Percentiles rank a stretch among this genome's conserved stretches.
Evolutionary conservation across 176 grass and related monocot species (phyloP).

Genomic region (Oryza longistaminata): DNA sequence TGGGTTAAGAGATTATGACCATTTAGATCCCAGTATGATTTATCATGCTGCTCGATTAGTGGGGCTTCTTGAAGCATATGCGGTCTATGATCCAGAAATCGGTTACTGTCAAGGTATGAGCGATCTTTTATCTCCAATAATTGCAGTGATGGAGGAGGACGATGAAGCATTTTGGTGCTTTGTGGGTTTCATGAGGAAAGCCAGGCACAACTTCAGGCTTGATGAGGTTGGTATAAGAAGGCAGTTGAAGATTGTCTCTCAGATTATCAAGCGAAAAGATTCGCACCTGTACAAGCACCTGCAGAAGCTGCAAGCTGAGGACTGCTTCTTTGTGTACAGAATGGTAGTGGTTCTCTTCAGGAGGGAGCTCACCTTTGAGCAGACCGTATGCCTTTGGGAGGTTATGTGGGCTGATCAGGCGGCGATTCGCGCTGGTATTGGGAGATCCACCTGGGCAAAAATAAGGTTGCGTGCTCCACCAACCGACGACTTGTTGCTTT

Average conservation of each 20-base stretch:
- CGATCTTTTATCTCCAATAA: constrained; percentile 87
- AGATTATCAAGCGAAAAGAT: constrained; percentile 95
- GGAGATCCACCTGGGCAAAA: constrained; percentile 74
- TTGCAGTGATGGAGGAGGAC: constrained; percentile 80
- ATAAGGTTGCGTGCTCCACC: constrained; percentile 81
- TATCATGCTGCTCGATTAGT: constrained; percentile 82
- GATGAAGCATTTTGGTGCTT: constrained; percentile 97
- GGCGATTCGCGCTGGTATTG: constrained; percentile 72
- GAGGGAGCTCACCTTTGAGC: constrained; percentile 90
- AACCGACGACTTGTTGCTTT: constrained; percentile 82
- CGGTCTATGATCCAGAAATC: constrained; percentile 78
- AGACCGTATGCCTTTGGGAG: constrained; percentile 90
- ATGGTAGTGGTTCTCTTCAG: constrained; percentile 97
- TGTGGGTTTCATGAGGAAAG: constrained; percentile 93
- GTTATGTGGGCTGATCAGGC: constrained; percentile 98
- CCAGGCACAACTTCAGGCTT: constrained; percentile 91
- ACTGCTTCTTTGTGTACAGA: constrained; percentile 98
- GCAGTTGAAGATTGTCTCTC: constrained; percentile 90
- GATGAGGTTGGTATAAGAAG: constrained; percentile 87
- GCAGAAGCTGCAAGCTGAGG: constrained; percentile 96
- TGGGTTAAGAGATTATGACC: constrained; percentile 72
- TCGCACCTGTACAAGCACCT: constrained; percentile 79
- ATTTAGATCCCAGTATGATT: constrained; percentile 75
- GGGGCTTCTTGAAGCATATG: constrained; percentile 80
- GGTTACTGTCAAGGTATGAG: constrained; percentile 99